Evolutionary conservation across 768 basidiomycete species (phyloP), one percentile per base, ranked within the genome.

Genomic region (Lactarius hatsudake): DNA sequence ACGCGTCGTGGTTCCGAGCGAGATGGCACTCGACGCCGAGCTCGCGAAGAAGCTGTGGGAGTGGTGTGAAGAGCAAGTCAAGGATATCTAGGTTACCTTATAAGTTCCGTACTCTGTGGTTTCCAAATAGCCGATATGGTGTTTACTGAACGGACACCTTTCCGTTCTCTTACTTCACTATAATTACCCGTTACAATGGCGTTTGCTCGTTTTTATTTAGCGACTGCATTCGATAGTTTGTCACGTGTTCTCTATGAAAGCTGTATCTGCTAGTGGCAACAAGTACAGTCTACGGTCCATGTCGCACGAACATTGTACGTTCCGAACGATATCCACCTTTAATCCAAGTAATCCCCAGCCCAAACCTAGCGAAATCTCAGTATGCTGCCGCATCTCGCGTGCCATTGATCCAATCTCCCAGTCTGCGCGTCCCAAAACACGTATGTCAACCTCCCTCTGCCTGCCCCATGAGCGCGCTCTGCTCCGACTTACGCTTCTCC

Each of bases 331-430:
- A 15, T 48, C 15, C 7, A 18, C 26, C 30, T 23, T 60, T 15
- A n/a, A 13, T 32, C 1, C 5, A 13, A 26, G 32, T 65, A 36
- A 61, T 61, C 26, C 3, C 56, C n/a, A 7, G 18, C 48, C 8
- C 5, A 23, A 30, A 38, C 17, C 17, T 20, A 72, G 70, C 67
- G 13, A 67, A 79, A 83, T 87, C 89, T 7, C 93, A 93, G 71
- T 96, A 96, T 75, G 83, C 88, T 0, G 85, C 91, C 1, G 90
- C 87, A 20, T 81, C 86, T 4, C 82, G 81, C 60, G 87, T 94
- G 2, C 95, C 96, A 0, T 79, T 98, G 56, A 96, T 97, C 77
- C 93, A 96, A 77, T 93, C 93, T 2, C 96, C 95, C 0, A 92
- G 92, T 66, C 83, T 97, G 20, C 87, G 94, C 58, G 87, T 96